phyloP scores from a whole-genome alignment of 2,329 filamentous ascomycete species.

The Didymella lethalis region DNA sequence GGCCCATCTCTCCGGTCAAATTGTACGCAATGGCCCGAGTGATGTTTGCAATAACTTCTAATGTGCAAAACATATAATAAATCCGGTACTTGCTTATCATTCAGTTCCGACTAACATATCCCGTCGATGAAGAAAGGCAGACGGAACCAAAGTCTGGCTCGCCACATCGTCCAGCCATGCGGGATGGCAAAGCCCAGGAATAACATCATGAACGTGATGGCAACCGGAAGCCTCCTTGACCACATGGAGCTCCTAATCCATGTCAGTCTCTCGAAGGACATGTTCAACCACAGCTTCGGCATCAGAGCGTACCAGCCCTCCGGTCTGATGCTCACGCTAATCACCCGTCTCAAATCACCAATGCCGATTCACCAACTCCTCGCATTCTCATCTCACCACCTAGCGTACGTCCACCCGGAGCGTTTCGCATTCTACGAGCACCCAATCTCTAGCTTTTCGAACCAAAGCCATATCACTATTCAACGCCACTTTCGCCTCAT shows the following conservation, averaged over 20 bases:
- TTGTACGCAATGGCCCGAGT: background rate
- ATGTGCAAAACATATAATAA: background rate
- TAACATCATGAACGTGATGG: constrained; percentile 57
- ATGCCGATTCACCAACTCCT: background rate
- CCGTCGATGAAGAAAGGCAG: constrained; percentile 57
- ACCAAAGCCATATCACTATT: background rate
- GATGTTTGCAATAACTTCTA: background rate
- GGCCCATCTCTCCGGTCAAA: background rate
- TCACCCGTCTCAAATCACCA: background rate
- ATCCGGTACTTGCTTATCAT: background rate
- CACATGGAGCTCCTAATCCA: background rate
- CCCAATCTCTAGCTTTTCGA: background rate
- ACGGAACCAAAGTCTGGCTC: constrained; percentile 56
- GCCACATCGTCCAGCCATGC: constrained; percentile 55
- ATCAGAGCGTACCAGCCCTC: background rate
- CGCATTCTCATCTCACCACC: background rate
- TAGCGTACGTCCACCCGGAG: background rate
- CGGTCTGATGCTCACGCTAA: background rate
- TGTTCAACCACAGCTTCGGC: background rate
- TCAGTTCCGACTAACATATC: background rate
- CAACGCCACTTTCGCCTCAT: background rate
- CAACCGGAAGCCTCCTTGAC: constrained; percentile 51
- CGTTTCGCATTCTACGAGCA: background rate
- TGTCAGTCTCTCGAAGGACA: background rate
- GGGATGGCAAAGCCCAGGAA: constrained; percentile 53